Evolutionary conservation across 257 asterid species (phyloP).

Genomic region (Parsonsia alboflavescens): DNA sequence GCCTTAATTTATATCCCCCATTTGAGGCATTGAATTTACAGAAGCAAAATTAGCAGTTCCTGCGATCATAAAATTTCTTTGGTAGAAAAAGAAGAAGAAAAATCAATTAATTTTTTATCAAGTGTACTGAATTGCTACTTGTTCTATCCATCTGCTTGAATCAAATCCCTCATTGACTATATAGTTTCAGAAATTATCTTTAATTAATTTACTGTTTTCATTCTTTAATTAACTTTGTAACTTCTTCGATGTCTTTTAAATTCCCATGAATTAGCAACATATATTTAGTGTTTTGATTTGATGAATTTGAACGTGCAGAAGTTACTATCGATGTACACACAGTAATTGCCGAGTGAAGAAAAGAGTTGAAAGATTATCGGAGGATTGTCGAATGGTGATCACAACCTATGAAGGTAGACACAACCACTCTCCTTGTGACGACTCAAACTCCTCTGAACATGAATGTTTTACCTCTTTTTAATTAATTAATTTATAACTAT

Average conservation of each 20-base stretch:
- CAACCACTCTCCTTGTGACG: conserved; percentile 87
- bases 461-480: conserved; percentile 69
- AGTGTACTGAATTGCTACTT: no score
- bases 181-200: no score
- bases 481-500: no score
- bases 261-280: not conserved
- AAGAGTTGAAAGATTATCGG: conserved; percentile 85
- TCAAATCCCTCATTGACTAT: no score
- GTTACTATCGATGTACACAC: conserved; percentile 87
- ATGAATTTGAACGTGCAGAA: conserved; percentile 39
- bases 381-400: conserved; percentile 89
- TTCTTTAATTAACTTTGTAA: not conserved
- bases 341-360: conserved; percentile 92
- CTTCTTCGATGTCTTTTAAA: not conserved
- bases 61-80: no score
- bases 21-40: no score
- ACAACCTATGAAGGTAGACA: conserved; percentile 99
- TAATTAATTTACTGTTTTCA: not conserved
- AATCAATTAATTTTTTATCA: no score
- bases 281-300: not conserved
- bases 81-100: no score
- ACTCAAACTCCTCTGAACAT: conserved; percentile 71
- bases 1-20: no score
- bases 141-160: no score
- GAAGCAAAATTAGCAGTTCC: no score